Evolutionary conservation across 2,329 filamentous ascomycete genomes (phyloP).

Genomic region (Aspergillus tamarii): DNA sequence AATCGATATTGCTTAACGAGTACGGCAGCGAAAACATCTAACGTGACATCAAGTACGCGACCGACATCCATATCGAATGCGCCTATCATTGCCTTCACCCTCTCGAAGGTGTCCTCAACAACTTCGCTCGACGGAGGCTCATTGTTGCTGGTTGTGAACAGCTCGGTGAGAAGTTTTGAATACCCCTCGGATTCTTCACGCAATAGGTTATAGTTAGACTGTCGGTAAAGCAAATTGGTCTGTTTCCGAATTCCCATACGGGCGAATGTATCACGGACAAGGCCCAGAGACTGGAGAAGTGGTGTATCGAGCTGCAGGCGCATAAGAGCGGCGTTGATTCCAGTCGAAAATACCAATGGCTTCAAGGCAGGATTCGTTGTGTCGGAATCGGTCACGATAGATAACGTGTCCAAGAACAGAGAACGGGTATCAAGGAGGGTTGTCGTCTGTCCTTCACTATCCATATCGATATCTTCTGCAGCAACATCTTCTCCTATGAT

Average conservation of each 20-base stretch:
- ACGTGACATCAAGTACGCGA: slow-evolving; percentile 86
- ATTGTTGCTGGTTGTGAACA: slow-evolving; percentile 83
- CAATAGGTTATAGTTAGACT: slow-evolving; percentile 94
- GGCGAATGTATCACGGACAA: slow-evolving; percentile 83
- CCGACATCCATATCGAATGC: slow-evolving; percentile 97
- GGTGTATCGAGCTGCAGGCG: slow-evolving; percentile 81
- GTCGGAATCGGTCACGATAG: slow-evolving; percentile 75
- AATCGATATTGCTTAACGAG: slow-evolving; percentile 92
- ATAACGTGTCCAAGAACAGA: slow-evolving; percentile 81
- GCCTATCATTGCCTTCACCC: slow-evolving; percentile 90
- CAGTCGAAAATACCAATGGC: slow-evolving; percentile 71
- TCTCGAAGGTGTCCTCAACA: slow-evolving; percentile 84
- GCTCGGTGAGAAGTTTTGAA: slow-evolving; percentile 91
- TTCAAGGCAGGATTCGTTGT: slow-evolving; percentile 61
- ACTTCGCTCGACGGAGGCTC: slow-evolving; percentile 74
- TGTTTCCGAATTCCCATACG: slow-evolving; percentile 84
- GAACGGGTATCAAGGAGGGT: slow-evolving; percentile 62
- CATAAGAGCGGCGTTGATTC: slow-evolving; percentile 71
- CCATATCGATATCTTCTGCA: slow-evolving; percentile 50
- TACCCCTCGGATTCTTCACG: slow-evolving; percentile 97
- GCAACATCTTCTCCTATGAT: slow-evolving; percentile 65
- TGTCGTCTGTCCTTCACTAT: slow-evolving; percentile 48
- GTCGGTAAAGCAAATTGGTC: slow-evolving; percentile 90
- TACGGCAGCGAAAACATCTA: slow-evolving; percentile 92
- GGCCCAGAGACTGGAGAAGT: slow-evolving; percentile 72